phyloP scores from a whole-genome alignment of 257 asterid species.

The Paulownia fortunei region DNA sequence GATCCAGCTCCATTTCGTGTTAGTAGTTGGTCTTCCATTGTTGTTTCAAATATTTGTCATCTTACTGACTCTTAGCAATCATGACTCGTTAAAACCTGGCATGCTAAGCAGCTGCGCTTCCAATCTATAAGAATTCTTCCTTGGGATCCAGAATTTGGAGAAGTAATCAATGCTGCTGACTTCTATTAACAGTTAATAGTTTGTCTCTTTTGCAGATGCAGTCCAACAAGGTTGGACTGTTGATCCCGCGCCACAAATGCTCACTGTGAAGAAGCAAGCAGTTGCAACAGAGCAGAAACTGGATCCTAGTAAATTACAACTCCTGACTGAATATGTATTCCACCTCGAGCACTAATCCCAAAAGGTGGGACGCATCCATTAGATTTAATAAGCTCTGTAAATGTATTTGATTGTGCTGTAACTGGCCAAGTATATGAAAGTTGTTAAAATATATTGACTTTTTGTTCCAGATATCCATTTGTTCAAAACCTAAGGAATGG shows the following conservation, averaged over 20 bases:
- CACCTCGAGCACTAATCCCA: conserved; percentile 67
- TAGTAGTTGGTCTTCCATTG: too few relatives aligned
- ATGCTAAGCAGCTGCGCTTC: too few relatives aligned
- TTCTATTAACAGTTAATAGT: not conserved
- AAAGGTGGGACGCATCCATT: not conserved
- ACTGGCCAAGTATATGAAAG: not conserved
- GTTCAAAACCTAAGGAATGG: not conserved
- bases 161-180: not conserved
- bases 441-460: too few relatives aligned
- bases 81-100: too few relatives aligned
- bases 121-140: too few relatives aligned
- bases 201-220: conserved; percentile 48
- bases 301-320: conserved; percentile 67
- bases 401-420: not conserved
- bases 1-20: too few relatives aligned
- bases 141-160: too few relatives aligned
- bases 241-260: conserved; percentile 59
- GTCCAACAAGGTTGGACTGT: conserved; percentile 71
- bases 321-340: conserved; percentile 76
- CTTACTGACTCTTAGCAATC: too few relatives aligned
- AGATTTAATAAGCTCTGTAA: not conserved
- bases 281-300: conserved; percentile 58
- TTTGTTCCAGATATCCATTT: not conserved
- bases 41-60: too few relatives aligned
- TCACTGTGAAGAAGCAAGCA: conserved; percentile 62